Conservation (phyloP, 345 rosid species). For the Camelina laxa region DNA sequence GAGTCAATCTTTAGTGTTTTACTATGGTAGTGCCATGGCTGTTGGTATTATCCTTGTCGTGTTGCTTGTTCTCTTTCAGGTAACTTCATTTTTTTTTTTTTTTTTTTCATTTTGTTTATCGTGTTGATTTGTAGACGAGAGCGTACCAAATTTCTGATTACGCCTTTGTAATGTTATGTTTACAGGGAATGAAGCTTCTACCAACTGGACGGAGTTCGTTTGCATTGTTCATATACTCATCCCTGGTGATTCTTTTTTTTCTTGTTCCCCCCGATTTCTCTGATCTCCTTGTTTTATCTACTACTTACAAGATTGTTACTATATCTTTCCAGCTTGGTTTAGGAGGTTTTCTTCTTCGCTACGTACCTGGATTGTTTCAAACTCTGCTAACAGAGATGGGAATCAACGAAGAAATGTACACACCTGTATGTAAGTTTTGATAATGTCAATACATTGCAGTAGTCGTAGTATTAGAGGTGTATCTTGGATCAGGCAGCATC, state of each 20-base stretch:
- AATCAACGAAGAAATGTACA: conserved; percentile 90
- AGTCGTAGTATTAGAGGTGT: not conserved
- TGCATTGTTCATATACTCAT: conserved; percentile 79
- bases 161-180: conserved; percentile 18
- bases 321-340: conserved; percentile 69
- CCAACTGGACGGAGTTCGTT: conserved; percentile 90
- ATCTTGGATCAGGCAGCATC: not conserved
- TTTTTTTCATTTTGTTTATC: not conserved
- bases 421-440: conserved; percentile 95
- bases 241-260: conserved; percentile 56
- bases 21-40: conserved; percentile 93
- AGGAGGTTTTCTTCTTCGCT: conserved; percentile 85
- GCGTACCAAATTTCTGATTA: conserved; percentile 3
- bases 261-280: not conserved
- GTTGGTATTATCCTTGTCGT: conserved; percentile 87
- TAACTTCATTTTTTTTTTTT: conserved; percentile 30
- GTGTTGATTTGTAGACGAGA: not conserved
- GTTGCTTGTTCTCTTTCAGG: conserved; percentile 90
- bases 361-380: conserved; percentile 65
- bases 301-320: conserved; percentile 6
- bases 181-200: conserved; percentile 93
- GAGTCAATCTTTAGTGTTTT: conserved; percentile 83
- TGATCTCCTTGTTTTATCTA: not conserved
- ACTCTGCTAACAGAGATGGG: conserved; percentile 78
- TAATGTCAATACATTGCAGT: conserved; percentile 25